Evolutionary conservation across 805 yeast genomes (phyloP), one percentile per base, ranked within the genome.

Genomic region (Grigorovia jiainica): DNA sequence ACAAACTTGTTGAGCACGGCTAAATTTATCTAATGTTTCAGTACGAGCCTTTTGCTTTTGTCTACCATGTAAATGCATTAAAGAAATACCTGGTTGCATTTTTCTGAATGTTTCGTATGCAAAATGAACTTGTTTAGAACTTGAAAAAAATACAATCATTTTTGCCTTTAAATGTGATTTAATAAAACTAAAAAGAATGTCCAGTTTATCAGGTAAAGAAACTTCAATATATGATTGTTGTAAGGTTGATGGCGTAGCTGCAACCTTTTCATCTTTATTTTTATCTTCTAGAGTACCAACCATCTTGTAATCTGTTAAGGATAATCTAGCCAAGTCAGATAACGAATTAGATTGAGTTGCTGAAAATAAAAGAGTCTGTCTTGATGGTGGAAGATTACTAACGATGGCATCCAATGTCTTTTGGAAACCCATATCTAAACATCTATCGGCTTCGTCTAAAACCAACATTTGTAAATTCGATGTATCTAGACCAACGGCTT

Each of bases 371-470:
- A 87, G 59, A 0, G 96, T 87, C 58, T 89, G 96, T 57, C 95
- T 73, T 4, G 79, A 71, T 9, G 82, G 76, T 1, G 95, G 94
- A 46, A 87, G 65, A 58, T 82, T 86, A 37, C 76, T 74, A 21
- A 87, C 64, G 41, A 87, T 87, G 24, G 81, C 82, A 58, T 89
- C 95, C 46, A 87, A 64, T 35, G 92, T 82, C 52, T 76, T 76
- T 57, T 79, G 79, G 70, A 87, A 87, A 7, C 96, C 96, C 95
- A 89, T 85, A 63, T 87, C 97, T 52, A 87, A 66, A 53, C 92
- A 85, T 50, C 96, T 69, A 57, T 87, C 97, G 0, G 96, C 96
- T 61, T 87, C 97, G 61, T 87, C 97, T 40, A 87, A 63, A 2
- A 87, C 87, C 36, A 87, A 64, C 57, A 82, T 74, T 61, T 87